phyloP scores from a whole-genome alignment of 176 grass and related monocot species.

The Echinochloa phyllopogon region DNA sequence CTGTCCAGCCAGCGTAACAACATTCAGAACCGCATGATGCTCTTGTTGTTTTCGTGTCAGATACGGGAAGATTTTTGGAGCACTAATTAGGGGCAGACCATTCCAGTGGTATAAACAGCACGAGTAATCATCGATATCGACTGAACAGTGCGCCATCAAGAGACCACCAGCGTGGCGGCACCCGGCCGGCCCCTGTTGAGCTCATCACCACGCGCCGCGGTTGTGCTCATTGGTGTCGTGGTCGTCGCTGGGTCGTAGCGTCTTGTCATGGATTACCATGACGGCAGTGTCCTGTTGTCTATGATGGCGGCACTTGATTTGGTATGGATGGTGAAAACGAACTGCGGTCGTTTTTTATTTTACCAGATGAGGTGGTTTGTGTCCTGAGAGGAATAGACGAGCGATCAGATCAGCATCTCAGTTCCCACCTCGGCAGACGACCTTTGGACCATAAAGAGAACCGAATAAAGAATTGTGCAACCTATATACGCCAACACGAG shows the following conservation, averaged over 20 bases:
- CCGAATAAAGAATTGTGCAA: background rate
- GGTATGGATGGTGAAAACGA: background rate
- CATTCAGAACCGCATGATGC: slow-evolving; percentile 1
- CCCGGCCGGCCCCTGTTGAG: background rate
- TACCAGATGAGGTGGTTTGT: background rate
- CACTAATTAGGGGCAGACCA: background rate
- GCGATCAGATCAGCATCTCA: background rate
- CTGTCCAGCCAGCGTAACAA: background rate
- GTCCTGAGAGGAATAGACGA: background rate
- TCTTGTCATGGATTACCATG: slow-evolving; percentile 5
- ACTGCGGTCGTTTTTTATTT: slow-evolving; percentile 17
- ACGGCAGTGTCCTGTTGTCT: background rate
- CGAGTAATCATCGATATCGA: background rate
- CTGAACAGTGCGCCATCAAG: background rate
- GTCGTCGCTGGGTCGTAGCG: background rate
- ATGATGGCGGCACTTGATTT: slow-evolving; percentile 8
- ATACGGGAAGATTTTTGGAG: background rate
- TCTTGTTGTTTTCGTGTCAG: background rate
- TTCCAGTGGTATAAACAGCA: background rate
- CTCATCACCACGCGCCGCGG: background rate
- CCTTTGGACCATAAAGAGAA: background rate
- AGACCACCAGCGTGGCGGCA: background rate
- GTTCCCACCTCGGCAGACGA: background rate
- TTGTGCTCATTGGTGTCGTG: background rate
- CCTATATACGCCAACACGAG: background rate